Percentiles rank a stretch among this genome's conserved stretches.
phyloP scores from a whole-genome alignment of 257 asterid species.

The Cordia subcordata region DNA sequence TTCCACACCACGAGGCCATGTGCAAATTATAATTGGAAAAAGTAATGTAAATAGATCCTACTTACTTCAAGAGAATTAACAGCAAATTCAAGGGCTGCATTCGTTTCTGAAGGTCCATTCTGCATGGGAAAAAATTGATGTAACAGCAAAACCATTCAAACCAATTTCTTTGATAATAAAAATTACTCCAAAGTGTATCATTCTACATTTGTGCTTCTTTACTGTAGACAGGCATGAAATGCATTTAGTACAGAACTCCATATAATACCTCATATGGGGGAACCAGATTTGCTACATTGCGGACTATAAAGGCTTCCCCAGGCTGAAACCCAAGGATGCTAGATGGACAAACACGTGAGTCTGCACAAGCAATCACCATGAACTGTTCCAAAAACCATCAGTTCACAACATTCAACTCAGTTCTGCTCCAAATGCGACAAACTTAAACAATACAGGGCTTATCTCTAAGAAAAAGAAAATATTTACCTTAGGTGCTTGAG shows the following conservation, averaged over 20 bases:
- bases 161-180: background rate
- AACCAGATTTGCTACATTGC: slow-evolving; percentile 88
- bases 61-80: slow-evolving; percentile 85
- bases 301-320: slow-evolving; percentile 90
- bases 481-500: slow-evolving; percentile 79
- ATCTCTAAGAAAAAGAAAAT: background rate
- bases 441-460: background rate
- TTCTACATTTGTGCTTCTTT: slow-evolving; percentile 7
- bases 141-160: background rate
- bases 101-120: slow-evolving; percentile 91
- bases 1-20: background rate
- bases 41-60: background rate
- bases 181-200: background rate
- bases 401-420: slow-evolving; percentile 13
- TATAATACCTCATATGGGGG: slow-evolving; percentile 73
- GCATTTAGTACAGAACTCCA: background rate
- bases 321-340: slow-evolving; percentile 89
- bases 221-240: background rate
- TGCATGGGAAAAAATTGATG: slow-evolving; percentile 34
- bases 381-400: slow-evolving; percentile 60
- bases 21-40: too few species aligned
- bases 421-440: background rate
- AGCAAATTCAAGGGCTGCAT: slow-evolving; percentile 97
- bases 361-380: slow-evolving; percentile 98
- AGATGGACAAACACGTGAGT: slow-evolving; percentile 94